These are phyloP conservation scores for Knufia fluminis DNA, from an alignment of 2,329 filamentous ascomycete genomes.

Conservation along the genomic window DNA sequence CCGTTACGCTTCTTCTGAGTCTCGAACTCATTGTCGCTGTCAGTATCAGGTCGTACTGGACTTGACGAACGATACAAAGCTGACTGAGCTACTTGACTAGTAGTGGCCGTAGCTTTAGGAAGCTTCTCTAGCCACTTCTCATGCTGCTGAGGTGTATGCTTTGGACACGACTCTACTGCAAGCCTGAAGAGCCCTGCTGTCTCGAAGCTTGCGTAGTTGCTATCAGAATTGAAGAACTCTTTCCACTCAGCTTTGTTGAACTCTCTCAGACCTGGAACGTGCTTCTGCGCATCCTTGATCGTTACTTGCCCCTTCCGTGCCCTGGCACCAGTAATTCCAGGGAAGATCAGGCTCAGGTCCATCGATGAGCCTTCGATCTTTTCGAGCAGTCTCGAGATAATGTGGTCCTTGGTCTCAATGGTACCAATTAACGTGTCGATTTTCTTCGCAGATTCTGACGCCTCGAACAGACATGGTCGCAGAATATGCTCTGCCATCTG, in stretches of 20 bases:
- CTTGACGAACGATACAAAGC: slow-evolving; percentile 2
- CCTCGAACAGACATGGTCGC: slow-evolving; percentile 43
- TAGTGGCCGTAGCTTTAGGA: slow-evolving; percentile 1
- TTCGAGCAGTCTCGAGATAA: slow-evolving; percentile 49
- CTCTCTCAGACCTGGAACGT: slow-evolving; percentile 45
- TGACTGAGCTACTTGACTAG: slow-evolving; percentile 4
- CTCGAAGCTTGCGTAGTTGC: slow-evolving; percentile 13
- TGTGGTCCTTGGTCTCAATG: slow-evolving; percentile 49
- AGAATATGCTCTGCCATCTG: slow-evolving; percentile 43
- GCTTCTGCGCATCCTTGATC: slow-evolving; percentile 40
- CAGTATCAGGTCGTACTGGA: slow-evolving; percentile 9
- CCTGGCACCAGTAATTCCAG: slow-evolving; percentile 41
- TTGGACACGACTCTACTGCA: slow-evolving; percentile 19
- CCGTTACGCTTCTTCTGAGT: slow-evolving; percentile 4
- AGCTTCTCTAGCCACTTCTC: slow-evolving; percentile 2
- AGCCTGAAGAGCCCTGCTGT: neutral
- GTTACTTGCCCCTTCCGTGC: slow-evolving; percentile 36
- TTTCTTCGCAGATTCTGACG: slow-evolving; percentile 39
- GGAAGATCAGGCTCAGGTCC: slow-evolving; percentile 50
- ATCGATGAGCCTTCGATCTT: slow-evolving; percentile 48
- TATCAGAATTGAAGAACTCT: slow-evolving; percentile 20
- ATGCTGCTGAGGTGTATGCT: slow-evolving; percentile 8
- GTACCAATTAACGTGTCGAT: slow-evolving; percentile 41
- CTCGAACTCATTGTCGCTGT: slow-evolving; percentile 20
- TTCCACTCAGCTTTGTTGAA: slow-evolving; percentile 45